These are phyloP conservation scores for Tuber umbilicatum DNA, from an alignment of 495 filamentous ascomycete genomes.

Conservation along the genomic window DNA sequence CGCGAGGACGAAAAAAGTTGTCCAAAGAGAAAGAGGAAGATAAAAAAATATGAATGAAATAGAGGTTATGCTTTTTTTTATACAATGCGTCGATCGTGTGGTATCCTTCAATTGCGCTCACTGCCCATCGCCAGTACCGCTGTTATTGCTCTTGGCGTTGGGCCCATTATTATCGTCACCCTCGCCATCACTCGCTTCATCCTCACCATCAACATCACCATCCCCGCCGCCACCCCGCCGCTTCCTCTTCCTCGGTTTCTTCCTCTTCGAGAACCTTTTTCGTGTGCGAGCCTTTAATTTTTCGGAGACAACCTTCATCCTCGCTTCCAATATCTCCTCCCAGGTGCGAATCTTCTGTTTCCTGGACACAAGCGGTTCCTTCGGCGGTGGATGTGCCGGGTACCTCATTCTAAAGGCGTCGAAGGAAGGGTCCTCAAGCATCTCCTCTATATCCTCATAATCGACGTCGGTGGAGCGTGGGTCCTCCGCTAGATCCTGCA, in stretches of 20 bases:
- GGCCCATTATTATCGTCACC: background rate
- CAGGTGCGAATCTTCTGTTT: background rate
- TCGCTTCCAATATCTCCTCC: background rate
- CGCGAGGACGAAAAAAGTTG: background rate
- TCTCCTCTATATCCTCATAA: background rate
- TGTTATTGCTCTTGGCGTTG: background rate
- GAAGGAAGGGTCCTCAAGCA: background rate
- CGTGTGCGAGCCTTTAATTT: background rate
- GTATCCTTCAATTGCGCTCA: background rate
- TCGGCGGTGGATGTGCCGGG: background rate
- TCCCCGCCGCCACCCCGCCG: background rate
- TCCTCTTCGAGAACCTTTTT: slow-evolving; percentile 1
- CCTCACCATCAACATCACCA: background rate
- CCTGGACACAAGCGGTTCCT: background rate
- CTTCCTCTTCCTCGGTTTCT: background rate
- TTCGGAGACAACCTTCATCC: slow-evolving; percentile 3
- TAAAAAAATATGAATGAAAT: background rate
- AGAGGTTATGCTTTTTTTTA: background rate
- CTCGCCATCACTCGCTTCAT: background rate
- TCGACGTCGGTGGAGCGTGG: background rate
- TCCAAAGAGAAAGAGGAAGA: background rate
- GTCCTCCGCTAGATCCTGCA: background rate
- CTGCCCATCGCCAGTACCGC: background rate
- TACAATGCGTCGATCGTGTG: background rate
- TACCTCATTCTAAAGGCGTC: background rate